Percentiles rank a stretch among this genome's conserved stretches.
phyloP scores from a whole-genome alignment of 192 early-diverging fungal genomes.

The Coemansia javaensis region DNA sequence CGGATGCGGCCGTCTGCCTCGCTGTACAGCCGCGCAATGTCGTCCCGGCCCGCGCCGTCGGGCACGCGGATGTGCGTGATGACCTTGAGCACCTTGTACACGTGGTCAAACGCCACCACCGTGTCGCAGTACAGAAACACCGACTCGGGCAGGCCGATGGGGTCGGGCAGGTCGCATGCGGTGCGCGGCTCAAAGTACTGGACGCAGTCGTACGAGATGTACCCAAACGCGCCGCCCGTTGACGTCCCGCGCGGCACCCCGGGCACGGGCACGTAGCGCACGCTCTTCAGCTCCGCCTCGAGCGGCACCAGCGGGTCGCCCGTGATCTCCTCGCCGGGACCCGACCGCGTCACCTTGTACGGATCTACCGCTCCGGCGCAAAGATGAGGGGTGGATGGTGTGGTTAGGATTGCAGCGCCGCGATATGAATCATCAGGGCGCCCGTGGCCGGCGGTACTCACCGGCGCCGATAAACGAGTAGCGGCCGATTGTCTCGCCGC shows the following conservation, averaged over 20 bases:
- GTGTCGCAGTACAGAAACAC: conserved; percentile 95
- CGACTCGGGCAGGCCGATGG: conserved; percentile 86
- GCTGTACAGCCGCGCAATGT: conserved; percentile 60
- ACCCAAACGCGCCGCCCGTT: conserved; percentile 92
- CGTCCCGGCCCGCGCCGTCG: conserved; percentile 53
- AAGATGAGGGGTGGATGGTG: background rate
- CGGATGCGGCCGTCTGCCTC: conserved; percentile 68
- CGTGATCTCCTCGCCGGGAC: conserved; percentile 59
- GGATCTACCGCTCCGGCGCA: conserved; percentile 56
- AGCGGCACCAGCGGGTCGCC: conserved; percentile 85
- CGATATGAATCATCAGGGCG: conserved; percentile 9
- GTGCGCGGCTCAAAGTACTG: conserved; percentile 97
- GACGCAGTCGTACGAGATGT: conserved; percentile 95
- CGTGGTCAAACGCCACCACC: conserved; percentile 92
- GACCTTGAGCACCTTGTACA: conserved; percentile 87
- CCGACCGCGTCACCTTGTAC: conserved; percentile 77
- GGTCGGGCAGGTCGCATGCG: conserved; percentile 72
- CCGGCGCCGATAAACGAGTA: conserved; percentile 94
- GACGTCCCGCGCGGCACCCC: conserved; percentile 63
- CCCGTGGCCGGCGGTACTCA: conserved; percentile 13
- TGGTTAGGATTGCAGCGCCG: background rate
- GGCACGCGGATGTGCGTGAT: conserved; percentile 80
- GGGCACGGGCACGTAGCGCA: conserved; percentile 74
- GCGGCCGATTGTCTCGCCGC: conserved; percentile 91
- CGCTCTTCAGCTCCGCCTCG: conserved; percentile 75